phyloP scores from a whole-genome alignment of 441 rosid species.

The Lepidium campestre region DNA sequence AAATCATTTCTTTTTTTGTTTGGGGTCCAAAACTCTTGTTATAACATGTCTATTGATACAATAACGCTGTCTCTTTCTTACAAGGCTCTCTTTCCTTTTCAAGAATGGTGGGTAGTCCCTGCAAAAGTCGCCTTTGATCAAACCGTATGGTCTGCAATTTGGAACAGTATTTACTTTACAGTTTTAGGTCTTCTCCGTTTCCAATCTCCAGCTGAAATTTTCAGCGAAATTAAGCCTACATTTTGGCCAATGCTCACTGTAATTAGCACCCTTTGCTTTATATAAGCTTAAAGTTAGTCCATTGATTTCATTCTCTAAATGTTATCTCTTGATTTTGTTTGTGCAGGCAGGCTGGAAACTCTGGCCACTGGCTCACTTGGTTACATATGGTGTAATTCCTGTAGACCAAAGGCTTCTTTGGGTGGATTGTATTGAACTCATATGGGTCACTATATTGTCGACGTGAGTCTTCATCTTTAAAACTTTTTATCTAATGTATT shows the following conservation, averaged over 20 bases:
- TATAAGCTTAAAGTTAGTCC: not conserved
- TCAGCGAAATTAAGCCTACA: slow-evolving; percentile 59
- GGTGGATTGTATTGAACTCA: slow-evolving; percentile 90
- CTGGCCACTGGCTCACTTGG: slow-evolving; percentile 90
- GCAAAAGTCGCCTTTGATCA: slow-evolving; percentile 89
- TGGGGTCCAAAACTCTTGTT: not conserved
- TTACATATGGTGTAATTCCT: slow-evolving; percentile 74
- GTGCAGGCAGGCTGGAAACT: slow-evolving; percentile 92
- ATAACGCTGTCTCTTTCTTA: slow-evolving; percentile 17
- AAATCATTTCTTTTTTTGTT: not conserved
- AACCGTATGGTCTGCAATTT: slow-evolving; percentile 80
- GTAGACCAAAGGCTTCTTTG: slow-evolving; percentile 75
- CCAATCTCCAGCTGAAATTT: slow-evolving; percentile 51
- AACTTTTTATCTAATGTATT: not conserved
- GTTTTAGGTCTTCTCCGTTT: slow-evolving; percentile 71
- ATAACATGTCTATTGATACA: not conserved
- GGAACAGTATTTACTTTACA: slow-evolving; percentile 80
- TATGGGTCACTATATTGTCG: slow-evolving; percentile 81
- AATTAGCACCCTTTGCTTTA: slow-evolving; percentile 25
- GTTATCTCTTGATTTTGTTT: not conserved
- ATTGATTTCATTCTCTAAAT: not conserved
- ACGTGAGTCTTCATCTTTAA: slow-evolving; percentile 40
- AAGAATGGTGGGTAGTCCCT: slow-evolving; percentile 94
- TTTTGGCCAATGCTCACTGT: slow-evolving; percentile 91
- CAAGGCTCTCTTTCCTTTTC: slow-evolving; percentile 77